Base-by-base conservation (phyloP, 2,329 filamentous ascomycete genomes). In the Aspergillus texensis region DNA sequence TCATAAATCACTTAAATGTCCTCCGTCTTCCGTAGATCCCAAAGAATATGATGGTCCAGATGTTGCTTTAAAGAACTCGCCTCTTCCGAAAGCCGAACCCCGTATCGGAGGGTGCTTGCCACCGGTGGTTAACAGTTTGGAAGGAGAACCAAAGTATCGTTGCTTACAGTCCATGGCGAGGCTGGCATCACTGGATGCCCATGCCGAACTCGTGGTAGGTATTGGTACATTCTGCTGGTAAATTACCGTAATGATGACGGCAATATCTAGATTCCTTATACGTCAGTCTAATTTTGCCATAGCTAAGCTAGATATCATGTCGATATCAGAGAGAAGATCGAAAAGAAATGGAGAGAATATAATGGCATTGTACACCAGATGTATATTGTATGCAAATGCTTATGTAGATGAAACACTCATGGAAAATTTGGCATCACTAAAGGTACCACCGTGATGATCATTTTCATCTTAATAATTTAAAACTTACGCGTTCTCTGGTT, bases 401-500 rank as follows among this genome's bases (percentile, higher is more conserved):
- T 61, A 34, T 57, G 53, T 50, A 62, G 55, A 58, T 62, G 58
- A 60, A 60, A 60, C 58, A 60, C 45, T 48, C 52, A 52, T 24
- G 34, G 45, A 59, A 59, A 52, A 26, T 39, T 39, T 50, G 57
- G 32, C 56, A 53, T 60, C 48, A 60, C 36, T 59, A 59, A 59
- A 46, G 28, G 52, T 54, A 54, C 32, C 32, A 41, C 21, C 1
- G 26, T 48, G 61, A 62, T 52, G 61, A 62, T 62, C 61, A 32
- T 39, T 62, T 53, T 57, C n/a, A 24, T 28, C 41, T 56, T 43
- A 46, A 54, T 45, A 43, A 60, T 53, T 30, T 30, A 57, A 58
- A 58, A 58, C 46, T 62, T 62, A 62, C 61, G 61, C 61, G 61
- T 62, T 62, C 61, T 48, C 43, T 56, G 43, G 54, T 34, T 52